Conservation (phyloP, 768 basidiomycete species). For the Leccinum uliginosum region DNA sequence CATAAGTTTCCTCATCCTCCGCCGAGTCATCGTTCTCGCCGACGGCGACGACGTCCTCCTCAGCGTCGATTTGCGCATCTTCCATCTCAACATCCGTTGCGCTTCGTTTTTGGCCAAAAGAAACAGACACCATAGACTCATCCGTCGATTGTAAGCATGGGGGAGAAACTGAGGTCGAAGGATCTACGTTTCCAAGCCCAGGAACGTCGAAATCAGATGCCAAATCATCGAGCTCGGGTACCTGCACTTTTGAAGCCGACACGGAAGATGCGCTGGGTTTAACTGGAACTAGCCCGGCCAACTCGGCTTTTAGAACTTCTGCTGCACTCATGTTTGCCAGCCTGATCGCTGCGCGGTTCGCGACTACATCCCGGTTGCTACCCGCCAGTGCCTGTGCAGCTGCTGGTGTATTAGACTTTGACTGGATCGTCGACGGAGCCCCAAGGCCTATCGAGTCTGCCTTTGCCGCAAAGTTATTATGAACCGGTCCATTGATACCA, state of each 20-base stretch:
- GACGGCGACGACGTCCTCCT: constrained; percentile 21
- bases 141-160: constrained; percentile 14
- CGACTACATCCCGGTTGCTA: constrained; percentile 87
- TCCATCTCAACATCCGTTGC: constrained; percentile 41
- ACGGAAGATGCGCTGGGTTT: constrained; percentile 32
- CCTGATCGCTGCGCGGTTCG: constrained; percentile 84
- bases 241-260: constrained; percentile 32
- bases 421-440: constrained; percentile 54
- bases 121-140: constrained; percentile 13
- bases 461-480: constrained; percentile 67
- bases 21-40: constrained; percentile 40
- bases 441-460: constrained; percentile 78
- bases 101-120: constrained; percentile 43
- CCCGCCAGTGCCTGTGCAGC: constrained; percentile 75
- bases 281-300: constrained; percentile 51
- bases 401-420: constrained; percentile 50
- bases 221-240: constrained; percentile 22
- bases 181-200: constrained; percentile 29
- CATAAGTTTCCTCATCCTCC: constrained; percentile 47
- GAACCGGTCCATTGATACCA: constrained; percentile 27
- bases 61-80: constrained; percentile 30
- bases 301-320: constrained; percentile 87
- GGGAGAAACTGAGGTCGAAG: constrained; percentile 15
- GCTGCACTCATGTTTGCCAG: constrained; percentile 98
- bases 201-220: constrained; percentile 33